Evolutionary conservation across 2,329 filamentous ascomycete species (phyloP), one percentile per base, ranked within the genome.

Genomic region (Diaporthe citriasiana): DNA sequence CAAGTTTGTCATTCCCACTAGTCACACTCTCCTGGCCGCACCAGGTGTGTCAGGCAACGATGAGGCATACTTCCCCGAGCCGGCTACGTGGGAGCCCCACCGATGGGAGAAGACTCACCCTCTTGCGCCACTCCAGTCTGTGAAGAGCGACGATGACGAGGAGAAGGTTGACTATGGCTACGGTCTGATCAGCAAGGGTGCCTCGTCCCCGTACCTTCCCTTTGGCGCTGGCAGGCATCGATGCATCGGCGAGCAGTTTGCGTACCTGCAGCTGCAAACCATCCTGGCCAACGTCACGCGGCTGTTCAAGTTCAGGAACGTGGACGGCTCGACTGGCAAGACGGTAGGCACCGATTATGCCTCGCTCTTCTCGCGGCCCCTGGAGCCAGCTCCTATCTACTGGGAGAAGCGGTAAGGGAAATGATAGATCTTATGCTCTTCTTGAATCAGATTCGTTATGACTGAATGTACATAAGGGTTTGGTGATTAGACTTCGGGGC

Each of bases 201-300:
- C 94, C 19, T 91, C 91, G 74, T 97, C 94, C 70, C 95, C 96
- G 0, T 98, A 98, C 83, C 90, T 98, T 63, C 96, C 96, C 2
- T 98, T 98, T 81, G 96, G 96, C 74, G 96, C 95, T 40, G 96
- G 96, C 55, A 89, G 96, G 78, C 96, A 98, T 85, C 89, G 96
- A 77, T 98, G 96, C 85, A 98, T 98, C 81, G 96, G 96, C 77
- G 96, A 98, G 88, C 95, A 98, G 81, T 98, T 98, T 83, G 96
- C 96, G 78, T 97, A 97, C 82, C 89, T 97, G 73, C 96, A 98
- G 85, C 87, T 98, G 76, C 93, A 95, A 82, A 95, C 94, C 57
- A 97, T 98, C 77, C 87, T 93, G 17, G 94, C 92, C 68, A 92
- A 91, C 74, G 85, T 95, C 77, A 93, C 97, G 53, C 89, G 95